Evolutionary conservation across 169 alveolate genomes (phyloP).

Genomic region (Cryptosporidium andersoni): DNA sequence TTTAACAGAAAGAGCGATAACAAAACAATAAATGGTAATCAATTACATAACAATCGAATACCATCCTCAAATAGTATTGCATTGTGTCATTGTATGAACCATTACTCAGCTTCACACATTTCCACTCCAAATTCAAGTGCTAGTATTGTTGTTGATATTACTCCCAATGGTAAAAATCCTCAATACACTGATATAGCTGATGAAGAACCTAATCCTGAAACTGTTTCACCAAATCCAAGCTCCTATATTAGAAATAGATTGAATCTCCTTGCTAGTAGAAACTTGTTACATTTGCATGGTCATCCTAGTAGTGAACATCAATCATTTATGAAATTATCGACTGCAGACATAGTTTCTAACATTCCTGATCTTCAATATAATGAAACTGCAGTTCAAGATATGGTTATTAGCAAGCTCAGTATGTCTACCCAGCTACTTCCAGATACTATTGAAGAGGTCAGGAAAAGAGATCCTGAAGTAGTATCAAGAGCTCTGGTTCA

Average conservation of each 20-base stretch:
- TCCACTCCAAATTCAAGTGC: slow-evolving; percentile 64
- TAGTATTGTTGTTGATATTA: slow-evolving; percentile 62
- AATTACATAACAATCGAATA: slow-evolving; percentile 13
- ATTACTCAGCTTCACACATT: slow-evolving; percentile 47
- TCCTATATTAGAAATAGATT: slow-evolving; percentile 26
- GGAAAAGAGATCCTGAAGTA: slow-evolving; percentile 66
- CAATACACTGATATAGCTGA: slow-evolving; percentile 65
- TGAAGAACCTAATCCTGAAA: slow-evolving; percentile 68
- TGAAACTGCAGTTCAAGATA: slow-evolving; percentile 69
- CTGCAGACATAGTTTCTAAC: slow-evolving; percentile 43
- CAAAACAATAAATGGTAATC: slow-evolving; percentile 24
- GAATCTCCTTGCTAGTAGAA: slow-evolving; percentile 61
- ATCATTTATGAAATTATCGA: slow-evolving; percentile 36
- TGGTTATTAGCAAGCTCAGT: slow-evolving; percentile 54
- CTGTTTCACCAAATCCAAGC: slow-evolving; percentile 62
- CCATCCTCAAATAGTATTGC: slow-evolving; percentile 20
- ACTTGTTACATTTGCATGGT: slow-evolving; percentile 15
- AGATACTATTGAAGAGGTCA: slow-evolving; percentile 68
- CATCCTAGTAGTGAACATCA: slow-evolving; percentile 38
- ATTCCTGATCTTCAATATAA: slow-evolving; percentile 65
- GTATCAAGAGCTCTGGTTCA: slow-evolving; percentile 57
- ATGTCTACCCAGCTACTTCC: slow-evolving; percentile 66
- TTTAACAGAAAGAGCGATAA: slow-evolving; percentile 33
- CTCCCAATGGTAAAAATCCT: slow-evolving; percentile 58
- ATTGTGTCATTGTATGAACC: slow-evolving; percentile 5